These are phyloP conservation scores for Eucalyptus brandiana DNA, from an alignment of 345 rosid species.

Conservation along the genomic window DNA sequence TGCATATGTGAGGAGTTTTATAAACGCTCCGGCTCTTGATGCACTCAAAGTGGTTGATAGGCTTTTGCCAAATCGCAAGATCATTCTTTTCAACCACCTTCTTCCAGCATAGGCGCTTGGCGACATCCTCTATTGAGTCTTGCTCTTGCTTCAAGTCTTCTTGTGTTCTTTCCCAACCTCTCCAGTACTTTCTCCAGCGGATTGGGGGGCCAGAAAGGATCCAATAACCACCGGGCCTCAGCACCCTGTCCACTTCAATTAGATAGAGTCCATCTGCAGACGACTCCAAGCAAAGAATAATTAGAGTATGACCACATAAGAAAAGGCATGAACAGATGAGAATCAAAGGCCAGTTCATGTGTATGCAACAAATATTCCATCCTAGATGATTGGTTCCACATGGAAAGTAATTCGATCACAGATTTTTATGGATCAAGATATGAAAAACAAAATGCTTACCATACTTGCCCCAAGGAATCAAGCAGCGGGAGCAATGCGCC, in stretches of 20 bases:
- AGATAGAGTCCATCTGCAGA: constrained; percentile 72
- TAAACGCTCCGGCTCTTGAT: constrained; percentile 22
- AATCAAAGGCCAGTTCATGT: not conserved
- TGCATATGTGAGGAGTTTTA: constrained; percentile 62
- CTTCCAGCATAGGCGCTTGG: constrained; percentile 85
- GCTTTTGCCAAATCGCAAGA: constrained; percentile 78
- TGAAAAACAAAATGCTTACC: constrained; percentile 23
- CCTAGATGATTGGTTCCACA: not conserved
- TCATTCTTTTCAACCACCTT: constrained; percentile 70
- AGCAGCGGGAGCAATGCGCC: constrained; percentile 97
- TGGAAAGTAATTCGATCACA: not conserved
- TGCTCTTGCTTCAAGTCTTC: constrained; percentile 81
- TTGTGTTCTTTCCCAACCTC: constrained; percentile 86
- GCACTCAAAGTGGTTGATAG: constrained; percentile 77
- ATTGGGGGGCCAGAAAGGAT: constrained; percentile 94
- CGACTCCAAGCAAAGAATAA: not conserved
- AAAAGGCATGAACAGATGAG: not conserved
- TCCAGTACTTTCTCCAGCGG: constrained; percentile 83
- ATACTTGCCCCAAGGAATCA: constrained; percentile 68
- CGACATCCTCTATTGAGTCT: constrained; percentile 72
- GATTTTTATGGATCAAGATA: not conserved
- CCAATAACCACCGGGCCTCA: constrained; percentile 99
- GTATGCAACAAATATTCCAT: not conserved
- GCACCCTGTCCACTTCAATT: constrained; percentile 77
- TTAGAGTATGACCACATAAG: not conserved